A percentile compares a stretch with the other conserved stretches of the same genome.
Conservation (phyloP, 805 yeast genomes). For the Suhomyces prunicola region DNA sequence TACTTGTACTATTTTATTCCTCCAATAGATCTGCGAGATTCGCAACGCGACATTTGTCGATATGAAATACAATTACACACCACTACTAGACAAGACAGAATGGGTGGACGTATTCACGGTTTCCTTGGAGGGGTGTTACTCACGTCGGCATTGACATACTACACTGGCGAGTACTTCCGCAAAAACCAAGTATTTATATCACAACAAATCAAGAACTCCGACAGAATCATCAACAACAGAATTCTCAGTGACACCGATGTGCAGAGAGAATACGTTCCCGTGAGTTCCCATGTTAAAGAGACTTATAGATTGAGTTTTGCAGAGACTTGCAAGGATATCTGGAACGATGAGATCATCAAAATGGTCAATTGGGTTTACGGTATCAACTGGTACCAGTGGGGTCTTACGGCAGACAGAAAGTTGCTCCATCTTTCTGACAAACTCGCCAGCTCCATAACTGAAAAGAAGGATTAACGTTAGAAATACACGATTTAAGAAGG, state of each 20-base stretch:
- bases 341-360: slow-evolving; percentile 71
- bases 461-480: not conserved
- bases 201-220: slow-evolving; percentile 45
- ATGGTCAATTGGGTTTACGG: slow-evolving; percentile 63
- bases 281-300: slow-evolving; percentile 24
- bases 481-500: no score
- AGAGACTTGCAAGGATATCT: slow-evolving; percentile 71
- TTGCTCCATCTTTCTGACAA: slow-evolving; percentile 28
- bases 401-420: slow-evolving; percentile 33
- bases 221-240: slow-evolving; percentile 49
- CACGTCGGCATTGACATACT: slow-evolving; percentile 60
- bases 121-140: slow-evolving; percentile 53
- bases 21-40: not conserved
- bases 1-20: not conserved
- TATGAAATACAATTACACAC: not conserved
- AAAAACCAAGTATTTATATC: slow-evolving; percentile 46
- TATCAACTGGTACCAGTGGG: slow-evolving; percentile 46
- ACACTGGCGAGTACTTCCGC: slow-evolving; percentile 56
- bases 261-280: slow-evolving; percentile 41
- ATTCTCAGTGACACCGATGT: slow-evolving; percentile 49
- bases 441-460: slow-evolving; percentile 8
- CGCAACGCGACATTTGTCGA: not conserved
- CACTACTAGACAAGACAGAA: slow-evolving; percentile 8
- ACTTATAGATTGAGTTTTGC: slow-evolving; percentile 37
- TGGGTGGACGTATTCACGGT: slow-evolving; percentile 45